Base-by-base conservation (phyloP, 768 basidiomycete genomes). In the Lactifluus subvellereus region DNA sequence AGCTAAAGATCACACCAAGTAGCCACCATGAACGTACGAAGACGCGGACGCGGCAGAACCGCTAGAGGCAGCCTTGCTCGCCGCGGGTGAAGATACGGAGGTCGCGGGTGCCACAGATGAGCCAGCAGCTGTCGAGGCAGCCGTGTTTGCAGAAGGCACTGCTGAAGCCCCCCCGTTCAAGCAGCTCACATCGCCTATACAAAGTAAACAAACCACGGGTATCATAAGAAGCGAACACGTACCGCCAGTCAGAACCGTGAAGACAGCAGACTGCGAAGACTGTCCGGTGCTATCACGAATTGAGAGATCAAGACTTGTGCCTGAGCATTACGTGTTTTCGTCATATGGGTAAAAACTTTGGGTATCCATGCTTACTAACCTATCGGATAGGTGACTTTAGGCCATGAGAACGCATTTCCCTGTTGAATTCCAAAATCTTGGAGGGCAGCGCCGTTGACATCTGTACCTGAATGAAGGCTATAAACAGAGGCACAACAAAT, bases 261-360 rank as follows among this genome's bases (percentile, higher is more conserved):
- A 79, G 2, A 82, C 37, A 6, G 80, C 88, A 27, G 27, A 2
- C 27, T 27, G 27, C 27, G 27, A n/a, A 2, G 80, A 74, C 68
- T 84, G 84, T 0, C 71, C 77, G 53, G 71, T 30, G 0, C 60
- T 72, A 69, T 94, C 92, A 70, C 80, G 81, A 65, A 94, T 63
- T 13, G 75, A 77, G 33, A 92, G 71, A 56, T 82, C 85, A 60
- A 92, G 71, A 45, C 67, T 71, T 4, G 79, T 80, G n/a, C 77
- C 86, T 84, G 61, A 0, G 48, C 1, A 55, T 20, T 14, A 57
- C 0, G 60, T 47, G 51, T 20, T 55, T 54, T 16, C 38, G 50
- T 54, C 40, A 18, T 22, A 8, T 18, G 37, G n/a, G n/a, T n/a
- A n/a, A 6, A 9, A 33, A 4, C 13, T 45, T 10, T n/a, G 56